Percentiles rank a stretch among this genome's conserved stretches.
Evolutionary conservation across 2,329 filamentous ascomycete species (phyloP).

Genomic region (Podosphaera xanthii): DNA sequence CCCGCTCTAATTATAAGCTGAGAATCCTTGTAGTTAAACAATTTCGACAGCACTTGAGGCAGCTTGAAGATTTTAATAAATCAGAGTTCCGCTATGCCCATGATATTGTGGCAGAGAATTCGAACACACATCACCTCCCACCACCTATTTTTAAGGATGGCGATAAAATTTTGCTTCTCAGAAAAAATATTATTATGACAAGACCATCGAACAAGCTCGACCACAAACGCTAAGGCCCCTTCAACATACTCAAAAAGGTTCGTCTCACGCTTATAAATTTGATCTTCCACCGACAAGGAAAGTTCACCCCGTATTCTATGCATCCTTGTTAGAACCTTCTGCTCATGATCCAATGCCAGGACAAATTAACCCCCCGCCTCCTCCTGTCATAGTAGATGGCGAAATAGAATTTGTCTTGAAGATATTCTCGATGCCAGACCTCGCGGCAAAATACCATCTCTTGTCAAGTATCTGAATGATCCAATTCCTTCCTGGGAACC

Average conservation of each 20-base stretch:
- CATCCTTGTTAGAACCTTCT: slow-evolving; percentile 1
- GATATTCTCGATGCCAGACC: neutral
- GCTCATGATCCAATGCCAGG: neutral
- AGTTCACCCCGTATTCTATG: slow-evolving; percentile 2
- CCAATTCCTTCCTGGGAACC: neutral
- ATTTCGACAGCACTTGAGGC: too few species aligned
- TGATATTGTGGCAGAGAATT: too few species aligned
- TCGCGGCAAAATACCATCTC: neutral
- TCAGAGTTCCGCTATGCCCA: too few species aligned
- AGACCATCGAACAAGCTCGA: neutral
- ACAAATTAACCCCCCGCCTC: neutral
- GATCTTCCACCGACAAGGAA: neutral
- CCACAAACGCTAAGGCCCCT: neutral
- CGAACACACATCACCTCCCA: too few species aligned
- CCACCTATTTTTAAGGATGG: too few species aligned
- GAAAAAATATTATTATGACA: too few species aligned
- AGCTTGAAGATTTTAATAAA: too few species aligned
- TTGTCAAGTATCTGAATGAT: neutral
- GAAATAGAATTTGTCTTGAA: neutral
- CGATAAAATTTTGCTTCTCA: too few species aligned
- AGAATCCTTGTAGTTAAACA: too few species aligned
- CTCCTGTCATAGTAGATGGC: neutral
- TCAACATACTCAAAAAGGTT: neutral
- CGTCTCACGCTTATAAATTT: neutral
- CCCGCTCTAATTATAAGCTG: too few species aligned